Percentiles rank a stretch among this genome's conserved stretches.
These are phyloP conservation scores for Bipolaris sorokiniana DNA, from an alignment of 2,329 filamentous ascomycete species.

Conservation along the genomic window DNA sequence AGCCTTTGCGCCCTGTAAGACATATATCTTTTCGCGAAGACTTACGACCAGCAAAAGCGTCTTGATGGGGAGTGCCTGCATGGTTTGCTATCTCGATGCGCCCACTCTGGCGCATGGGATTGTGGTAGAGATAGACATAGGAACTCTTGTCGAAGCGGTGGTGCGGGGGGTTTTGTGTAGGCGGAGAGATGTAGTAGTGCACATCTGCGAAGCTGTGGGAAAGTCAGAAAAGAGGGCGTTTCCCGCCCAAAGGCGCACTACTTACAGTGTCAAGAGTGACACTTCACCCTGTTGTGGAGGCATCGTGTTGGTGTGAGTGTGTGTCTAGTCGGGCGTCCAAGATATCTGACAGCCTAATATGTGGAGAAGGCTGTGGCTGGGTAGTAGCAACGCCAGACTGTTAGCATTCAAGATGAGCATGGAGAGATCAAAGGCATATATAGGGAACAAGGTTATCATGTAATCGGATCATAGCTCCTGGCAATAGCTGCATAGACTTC, in stretches of 20 bases:
- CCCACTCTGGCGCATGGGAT: conserved; percentile 68
- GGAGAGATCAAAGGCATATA: conserved; percentile 24
- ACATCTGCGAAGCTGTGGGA: conserved; percentile 72
- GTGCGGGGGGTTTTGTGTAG: conserved; percentile 70
- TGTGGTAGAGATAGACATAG: conserved; percentile 81
- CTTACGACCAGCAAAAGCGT: conserved; percentile 79
- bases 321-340: conserved; percentile 17
- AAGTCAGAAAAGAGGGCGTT: conserved; percentile 18
- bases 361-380: conserved; percentile 7
- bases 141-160: conserved; percentile 81
- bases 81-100: conserved; percentile 79
- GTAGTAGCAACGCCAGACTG: conserved; percentile 7
- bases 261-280: conserved; percentile 56
- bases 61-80: conserved; percentile 75
- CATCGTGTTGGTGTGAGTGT: conserved; percentile 44
- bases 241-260: conserved; percentile 1
- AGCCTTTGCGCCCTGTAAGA: conserved; percentile 16
- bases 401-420: conserved; percentile 22
- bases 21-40: conserved; percentile 11
- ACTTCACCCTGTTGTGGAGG: conserved; percentile 57
- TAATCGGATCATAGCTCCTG: conserved; percentile 17
- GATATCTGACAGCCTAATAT: conserved; percentile 11
- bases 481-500: conserved; percentile 32
- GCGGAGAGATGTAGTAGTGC: conserved; percentile 79
- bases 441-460: conserved; percentile 22